These are phyloP conservation scores for Dunaliella primolecta DNA, from an alignment of 139 green algal genomes.

Conservation along the genomic window DNA sequence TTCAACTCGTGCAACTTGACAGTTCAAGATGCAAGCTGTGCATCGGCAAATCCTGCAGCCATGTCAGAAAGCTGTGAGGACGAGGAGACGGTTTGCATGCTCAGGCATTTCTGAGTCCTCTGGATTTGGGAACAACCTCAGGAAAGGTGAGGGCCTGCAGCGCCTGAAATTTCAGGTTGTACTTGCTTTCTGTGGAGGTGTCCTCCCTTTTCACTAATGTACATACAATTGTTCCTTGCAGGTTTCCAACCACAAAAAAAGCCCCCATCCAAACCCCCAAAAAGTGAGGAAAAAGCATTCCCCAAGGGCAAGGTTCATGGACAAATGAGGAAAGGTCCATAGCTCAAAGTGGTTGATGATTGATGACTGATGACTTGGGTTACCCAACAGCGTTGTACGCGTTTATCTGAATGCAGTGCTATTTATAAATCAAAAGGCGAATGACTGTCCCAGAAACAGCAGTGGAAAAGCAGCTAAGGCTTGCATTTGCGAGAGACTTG, in stretches of 20 bases:
- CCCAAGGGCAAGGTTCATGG: background rate
- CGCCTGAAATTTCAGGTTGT: background rate
- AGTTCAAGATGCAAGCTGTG: no score
- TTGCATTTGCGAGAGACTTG: background rate
- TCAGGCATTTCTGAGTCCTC: background rate
- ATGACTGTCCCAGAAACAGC: background rate
- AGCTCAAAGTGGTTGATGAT: no score
- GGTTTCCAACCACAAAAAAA: background rate
- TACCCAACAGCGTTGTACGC: background rate
- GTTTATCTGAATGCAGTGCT: background rate
- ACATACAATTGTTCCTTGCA: background rate
- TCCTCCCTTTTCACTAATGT: no score
- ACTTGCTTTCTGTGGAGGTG: background rate
- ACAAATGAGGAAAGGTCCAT: background rate
- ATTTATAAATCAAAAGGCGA: background rate
- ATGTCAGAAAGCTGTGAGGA: no score
- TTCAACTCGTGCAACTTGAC: no score
- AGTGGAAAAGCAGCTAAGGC: background rate
- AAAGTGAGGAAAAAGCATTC: background rate
- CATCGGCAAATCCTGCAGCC: background rate
- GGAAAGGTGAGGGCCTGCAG: background rate
- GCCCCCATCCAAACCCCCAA: background rate
- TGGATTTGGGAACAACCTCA: background rate
- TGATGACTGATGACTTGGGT: background rate
- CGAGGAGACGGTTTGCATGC: background rate